phyloP scores from a whole-genome alignment of 2,329 filamentous ascomycete species.

The Sporothrix dimorphospora region DNA sequence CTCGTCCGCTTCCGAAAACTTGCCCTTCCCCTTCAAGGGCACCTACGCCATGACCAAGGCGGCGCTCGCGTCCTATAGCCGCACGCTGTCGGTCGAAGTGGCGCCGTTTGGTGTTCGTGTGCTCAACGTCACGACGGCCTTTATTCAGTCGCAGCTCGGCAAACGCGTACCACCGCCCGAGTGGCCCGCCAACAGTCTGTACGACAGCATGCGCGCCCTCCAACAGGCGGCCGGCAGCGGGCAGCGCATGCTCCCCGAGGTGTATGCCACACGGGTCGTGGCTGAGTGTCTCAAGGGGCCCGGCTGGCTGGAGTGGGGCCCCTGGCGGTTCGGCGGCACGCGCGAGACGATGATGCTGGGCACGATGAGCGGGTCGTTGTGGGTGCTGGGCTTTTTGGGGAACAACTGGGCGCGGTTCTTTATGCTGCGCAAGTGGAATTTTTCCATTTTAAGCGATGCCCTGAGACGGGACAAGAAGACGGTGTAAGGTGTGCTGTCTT shows the following conservation, averaged over 20 bases:
- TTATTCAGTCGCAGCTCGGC: slow-evolving; percentile 50
- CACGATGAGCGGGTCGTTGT: slow-evolving; percentile 30
- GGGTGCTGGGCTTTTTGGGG: slow-evolving; percentile 33
- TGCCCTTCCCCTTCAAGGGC: slow-evolving; percentile 56
- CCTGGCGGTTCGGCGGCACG: slow-evolving; percentile 31
- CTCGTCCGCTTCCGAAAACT: slow-evolving; percentile 54
- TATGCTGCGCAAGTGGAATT: slow-evolving; percentile 32
- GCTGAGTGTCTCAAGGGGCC: slow-evolving; percentile 28
- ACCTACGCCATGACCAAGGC: slow-evolving; percentile 60
- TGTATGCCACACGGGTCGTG: slow-evolving; percentile 35
- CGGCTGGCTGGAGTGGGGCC: slow-evolving; percentile 30
- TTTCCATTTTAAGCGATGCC: slow-evolving; percentile 22
- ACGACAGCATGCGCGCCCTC: slow-evolving; percentile 45
- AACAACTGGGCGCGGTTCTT: slow-evolving; percentile 31
- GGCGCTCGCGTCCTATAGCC: slow-evolving; percentile 56
- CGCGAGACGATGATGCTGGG: slow-evolving; percentile 34
- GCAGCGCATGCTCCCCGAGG: slow-evolving; percentile 36
- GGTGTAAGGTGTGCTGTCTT: slow-evolving; percentile 42
- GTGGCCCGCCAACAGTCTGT: slow-evolving; percentile 52
- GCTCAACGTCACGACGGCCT: slow-evolving; percentile 56
- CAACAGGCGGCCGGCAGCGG: slow-evolving; percentile 36
- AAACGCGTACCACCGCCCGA: slow-evolving; percentile 49
- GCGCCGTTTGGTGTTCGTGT: slow-evolving; percentile 58
- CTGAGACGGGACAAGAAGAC: slow-evolving; percentile 29
- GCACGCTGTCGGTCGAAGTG: slow-evolving; percentile 56